These are phyloP conservation scores for Alnus rubra DNA, from an alignment of 306 rosid genomes.

Conservation along the genomic window DNA sequence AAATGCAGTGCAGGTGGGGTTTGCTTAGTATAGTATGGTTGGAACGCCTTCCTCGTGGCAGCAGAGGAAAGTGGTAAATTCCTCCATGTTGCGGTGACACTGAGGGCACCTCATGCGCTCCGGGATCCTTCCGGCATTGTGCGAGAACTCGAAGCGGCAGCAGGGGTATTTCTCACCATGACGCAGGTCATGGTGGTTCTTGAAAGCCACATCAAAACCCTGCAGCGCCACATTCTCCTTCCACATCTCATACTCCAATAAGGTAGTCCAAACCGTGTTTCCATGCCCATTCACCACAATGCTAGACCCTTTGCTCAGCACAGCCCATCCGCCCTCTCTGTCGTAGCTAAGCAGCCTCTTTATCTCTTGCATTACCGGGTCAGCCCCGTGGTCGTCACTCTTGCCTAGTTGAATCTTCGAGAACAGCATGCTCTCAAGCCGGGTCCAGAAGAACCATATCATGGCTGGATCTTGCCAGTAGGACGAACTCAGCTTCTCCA, in stretches of 20 bases:
- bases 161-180: conserved; percentile 39
- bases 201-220: conserved; percentile 45
- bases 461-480: conserved; percentile 54
- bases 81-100: conserved; percentile 54
- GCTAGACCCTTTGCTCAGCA: conserved; percentile 45
- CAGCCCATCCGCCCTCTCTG: conserved; percentile 52
- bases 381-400: conserved; percentile 26
- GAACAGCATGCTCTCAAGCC: conserved; percentile 62
- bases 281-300: conserved; percentile 53
- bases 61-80: conserved; percentile 54
- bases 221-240: conserved; percentile 27
- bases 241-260: conserved; percentile 52
- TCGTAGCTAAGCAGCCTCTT: conserved; percentile 56
- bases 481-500: conserved; percentile 41
- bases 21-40: too few relatives aligned
- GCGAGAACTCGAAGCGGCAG: conserved; percentile 46
- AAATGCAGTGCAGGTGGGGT: too few relatives aligned
- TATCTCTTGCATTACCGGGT: conserved; percentile 51
- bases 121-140: conserved; percentile 43
- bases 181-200: conserved; percentile 37
- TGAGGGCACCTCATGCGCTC: conserved; percentile 48
- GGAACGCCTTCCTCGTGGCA: conserved; percentile 44
- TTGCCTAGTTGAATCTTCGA: conserved; percentile 56
- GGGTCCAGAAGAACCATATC: conserved; percentile 73
- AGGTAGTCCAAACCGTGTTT: conserved; percentile 28